Evolutionary conservation across 768 basidiomycete species (phyloP).

Genomic region (Amanita molliuscula): DNA sequence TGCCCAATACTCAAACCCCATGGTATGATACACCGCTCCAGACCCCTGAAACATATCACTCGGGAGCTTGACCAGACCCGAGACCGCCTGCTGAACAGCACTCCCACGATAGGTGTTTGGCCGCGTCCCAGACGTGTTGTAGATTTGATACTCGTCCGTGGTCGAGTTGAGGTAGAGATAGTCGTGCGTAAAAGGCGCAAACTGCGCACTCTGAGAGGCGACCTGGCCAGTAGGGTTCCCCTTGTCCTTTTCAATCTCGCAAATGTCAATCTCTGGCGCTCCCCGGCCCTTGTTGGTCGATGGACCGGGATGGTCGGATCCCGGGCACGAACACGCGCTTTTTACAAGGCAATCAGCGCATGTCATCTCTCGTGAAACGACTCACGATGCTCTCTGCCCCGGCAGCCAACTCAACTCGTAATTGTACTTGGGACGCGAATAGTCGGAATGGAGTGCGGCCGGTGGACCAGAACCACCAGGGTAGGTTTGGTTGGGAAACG

Average conservation of each 20-base stretch:
- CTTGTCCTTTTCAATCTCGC: slow-evolving; percentile 69
- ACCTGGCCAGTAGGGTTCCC: slow-evolving; percentile 31
- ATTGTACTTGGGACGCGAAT: slow-evolving; percentile 41
- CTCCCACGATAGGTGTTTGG: slow-evolving; percentile 38
- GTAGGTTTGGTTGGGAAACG: slow-evolving; percentile 61
- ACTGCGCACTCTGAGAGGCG: slow-evolving; percentile 69
- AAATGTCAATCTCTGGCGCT: slow-evolving; percentile 75
- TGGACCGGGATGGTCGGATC: slow-evolving; percentile 74
- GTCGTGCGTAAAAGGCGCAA: slow-evolving; percentile 44
- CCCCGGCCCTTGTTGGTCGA: slow-evolving; percentile 42
- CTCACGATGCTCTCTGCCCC: slow-evolving; percentile 69
- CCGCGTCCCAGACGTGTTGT: slow-evolving; percentile 9
- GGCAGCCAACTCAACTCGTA: slow-evolving; percentile 60
- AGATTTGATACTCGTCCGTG: slow-evolving; percentile 22
- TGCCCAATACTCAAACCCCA: slow-evolving; percentile 70
- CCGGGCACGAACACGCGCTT: slow-evolving; percentile 71
- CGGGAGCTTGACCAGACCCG: slow-evolving; percentile 35
- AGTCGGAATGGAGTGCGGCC: slow-evolving; percentile 45
- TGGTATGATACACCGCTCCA: slow-evolving; percentile 36
- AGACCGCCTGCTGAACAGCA: slow-evolving; percentile 50
- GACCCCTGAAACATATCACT: slow-evolving; percentile 48
- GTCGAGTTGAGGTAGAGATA: slow-evolving; percentile 26
- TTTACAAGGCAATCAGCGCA: not conserved
- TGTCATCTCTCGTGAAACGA: slow-evolving; percentile 3
- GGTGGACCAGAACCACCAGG: slow-evolving; percentile 42